A percentile compares a stretch with the other conserved stretches of the same genome.
Evolutionary conservation across 2,329 filamentous ascomycete species (phyloP).

Genomic region (Fusarium sororula): DNA sequence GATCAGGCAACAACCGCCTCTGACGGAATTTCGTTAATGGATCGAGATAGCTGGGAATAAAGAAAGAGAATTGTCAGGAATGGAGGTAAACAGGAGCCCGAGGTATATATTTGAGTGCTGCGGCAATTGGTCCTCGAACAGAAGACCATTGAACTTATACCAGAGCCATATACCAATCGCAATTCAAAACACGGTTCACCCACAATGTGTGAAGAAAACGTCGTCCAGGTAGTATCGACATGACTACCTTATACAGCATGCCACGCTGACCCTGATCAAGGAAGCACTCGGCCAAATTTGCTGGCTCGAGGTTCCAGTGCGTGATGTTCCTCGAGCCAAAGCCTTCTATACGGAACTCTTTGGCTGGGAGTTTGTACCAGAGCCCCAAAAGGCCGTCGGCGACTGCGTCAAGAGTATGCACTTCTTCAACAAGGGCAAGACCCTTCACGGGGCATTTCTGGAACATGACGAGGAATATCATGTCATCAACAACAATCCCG

Average conservation of each 20-base stretch:
- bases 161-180: neutral
- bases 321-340: conserved; percentile 46
- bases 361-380: conserved; percentile 43
- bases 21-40: neutral
- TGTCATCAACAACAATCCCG: conserved; percentile 41
- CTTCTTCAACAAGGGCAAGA: conserved; percentile 47
- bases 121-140: neutral
- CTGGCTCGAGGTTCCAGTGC: conserved; percentile 53
- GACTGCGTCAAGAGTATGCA: conserved; percentile 45
- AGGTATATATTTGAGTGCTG: conserved; percentile 30
- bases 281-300: conserved; percentile 47
- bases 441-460: conserved; percentile 49
- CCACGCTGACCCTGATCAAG: conserved; percentile 10
- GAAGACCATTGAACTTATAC: neutral
- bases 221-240: conserved; percentile 15
- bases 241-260: neutral
- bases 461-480: conserved; percentile 45
- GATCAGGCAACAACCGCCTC: conserved; percentile 36
- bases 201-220: conserved; percentile 13
- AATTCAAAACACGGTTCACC: neutral
- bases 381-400: conserved; percentile 29
- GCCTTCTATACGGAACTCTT: conserved; percentile 52
- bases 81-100: neutral
- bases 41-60: neutral
- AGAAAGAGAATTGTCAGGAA: neutral